Evolutionary conservation across 2,329 filamentous ascomycete genomes (phyloP).

Genomic region (Cladosporium colombiae): DNA sequence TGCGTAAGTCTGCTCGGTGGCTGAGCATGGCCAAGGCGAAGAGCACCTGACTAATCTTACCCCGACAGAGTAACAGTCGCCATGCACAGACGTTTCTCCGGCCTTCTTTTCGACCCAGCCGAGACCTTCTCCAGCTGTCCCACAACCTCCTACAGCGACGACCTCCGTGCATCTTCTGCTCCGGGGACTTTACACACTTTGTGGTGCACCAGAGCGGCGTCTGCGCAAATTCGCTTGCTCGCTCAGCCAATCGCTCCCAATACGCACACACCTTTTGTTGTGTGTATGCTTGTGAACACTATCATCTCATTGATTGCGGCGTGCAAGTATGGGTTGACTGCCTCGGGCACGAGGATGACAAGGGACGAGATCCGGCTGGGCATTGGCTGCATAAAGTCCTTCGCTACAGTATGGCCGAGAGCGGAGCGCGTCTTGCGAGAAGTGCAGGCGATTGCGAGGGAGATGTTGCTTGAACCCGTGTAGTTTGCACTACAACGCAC

Average conservation of each 20-base stretch:
- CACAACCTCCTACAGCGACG: slow-evolving; percentile 16
- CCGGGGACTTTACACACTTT: neutral
- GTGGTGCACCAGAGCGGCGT: neutral
- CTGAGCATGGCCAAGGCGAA: neutral
- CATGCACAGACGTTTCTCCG: slow-evolving; percentile 10
- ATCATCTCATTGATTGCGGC: neutral
- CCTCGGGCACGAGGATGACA: neutral
- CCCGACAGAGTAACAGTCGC: neutral
- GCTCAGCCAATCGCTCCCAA: neutral
- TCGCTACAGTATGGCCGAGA: neutral
- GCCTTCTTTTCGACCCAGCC: slow-evolving; percentile 8
- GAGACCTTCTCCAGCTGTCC: slow-evolving; percentile 8
- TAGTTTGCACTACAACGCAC: neutral
- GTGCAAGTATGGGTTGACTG: neutral
- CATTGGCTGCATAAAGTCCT: slow-evolving; percentile 6
- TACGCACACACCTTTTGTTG: neutral
- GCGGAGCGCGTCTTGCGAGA: neutral
- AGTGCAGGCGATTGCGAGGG: neutral
- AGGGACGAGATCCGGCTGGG: slow-evolving; percentile 3
- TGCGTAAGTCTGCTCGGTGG: neutral
- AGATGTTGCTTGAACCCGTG: neutral
- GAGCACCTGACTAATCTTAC: neutral
- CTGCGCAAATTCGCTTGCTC: neutral
- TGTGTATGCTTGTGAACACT: neutral
- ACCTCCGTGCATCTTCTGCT: neutral